Conservation (phyloP, 192 early-diverging fungal genomes). For the Backusella circina region DNA sequence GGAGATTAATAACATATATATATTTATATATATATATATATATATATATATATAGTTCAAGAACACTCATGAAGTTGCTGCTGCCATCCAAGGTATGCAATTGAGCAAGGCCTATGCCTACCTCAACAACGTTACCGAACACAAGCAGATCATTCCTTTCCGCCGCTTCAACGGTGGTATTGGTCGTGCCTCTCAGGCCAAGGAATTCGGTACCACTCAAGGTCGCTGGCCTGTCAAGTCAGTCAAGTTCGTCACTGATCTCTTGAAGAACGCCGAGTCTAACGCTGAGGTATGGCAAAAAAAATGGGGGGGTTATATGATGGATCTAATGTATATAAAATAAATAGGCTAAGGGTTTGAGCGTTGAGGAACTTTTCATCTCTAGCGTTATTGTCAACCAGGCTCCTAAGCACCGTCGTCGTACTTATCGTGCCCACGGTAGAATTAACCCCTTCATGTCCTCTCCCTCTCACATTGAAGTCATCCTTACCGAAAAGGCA, state of each 20-base stretch:
- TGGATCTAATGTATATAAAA: not conserved
- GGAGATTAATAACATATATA: too few relatives aligned
- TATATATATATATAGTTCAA: slow-evolving; percentile 59
- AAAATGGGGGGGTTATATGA: not conserved
- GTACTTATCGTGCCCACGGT: slow-evolving; percentile 98
- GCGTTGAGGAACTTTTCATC: slow-evolving; percentile 82
- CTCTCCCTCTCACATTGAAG: slow-evolving; percentile 93
- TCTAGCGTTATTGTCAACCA: slow-evolving; percentile 97
- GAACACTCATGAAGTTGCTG: slow-evolving; percentile 96
- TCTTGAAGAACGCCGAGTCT: slow-evolving; percentile 94
- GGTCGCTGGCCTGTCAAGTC: slow-evolving; percentile 98
- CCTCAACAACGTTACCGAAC: slow-evolving; percentile 91
- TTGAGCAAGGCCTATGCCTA: slow-evolving; percentile 85
- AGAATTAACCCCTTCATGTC: slow-evolving; percentile 90
- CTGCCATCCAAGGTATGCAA: slow-evolving; percentile 88
- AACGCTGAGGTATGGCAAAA: slow-evolving; percentile 77
- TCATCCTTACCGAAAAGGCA: slow-evolving; percentile 87
- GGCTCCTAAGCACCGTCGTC: slow-evolving; percentile 92
- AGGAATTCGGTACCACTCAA: slow-evolving; percentile 81
- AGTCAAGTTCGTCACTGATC: slow-evolving; percentile 84
- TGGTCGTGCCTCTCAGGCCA: slow-evolving; percentile 95
- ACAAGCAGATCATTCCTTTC: slow-evolving; percentile 97
- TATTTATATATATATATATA: not conserved
- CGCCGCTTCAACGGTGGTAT: slow-evolving; percentile 93
- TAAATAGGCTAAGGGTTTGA: slow-evolving; percentile 73